Evolutionary conservation across 148 eudicot genomes (phyloP).

Genomic region (Rhododendron vialii): DNA sequence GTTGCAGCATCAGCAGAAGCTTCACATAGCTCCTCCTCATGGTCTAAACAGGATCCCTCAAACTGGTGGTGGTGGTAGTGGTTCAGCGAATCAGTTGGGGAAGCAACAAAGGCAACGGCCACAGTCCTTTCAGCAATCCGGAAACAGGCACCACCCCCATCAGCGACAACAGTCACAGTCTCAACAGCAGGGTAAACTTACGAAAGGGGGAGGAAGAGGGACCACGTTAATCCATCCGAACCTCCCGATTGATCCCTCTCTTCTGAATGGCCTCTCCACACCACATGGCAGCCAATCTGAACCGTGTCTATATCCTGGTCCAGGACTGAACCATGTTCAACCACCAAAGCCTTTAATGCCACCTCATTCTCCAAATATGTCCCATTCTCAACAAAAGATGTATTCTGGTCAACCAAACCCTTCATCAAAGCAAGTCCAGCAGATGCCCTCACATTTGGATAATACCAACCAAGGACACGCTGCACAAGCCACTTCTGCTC

Average conservation of each 20-base stretch:
- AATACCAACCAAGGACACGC: conserved; percentile 37
- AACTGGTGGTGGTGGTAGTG: conserved; percentile 32
- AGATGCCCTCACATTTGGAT: conserved; percentile 43
- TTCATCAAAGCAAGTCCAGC: conserved; percentile 49
- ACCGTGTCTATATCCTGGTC: conserved; percentile 35
- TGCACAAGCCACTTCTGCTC: conserved; percentile 29
- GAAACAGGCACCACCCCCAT: conserved; percentile 66
- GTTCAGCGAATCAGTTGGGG: conserved; percentile 41
- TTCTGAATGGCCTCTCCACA: conserved; percentile 49
- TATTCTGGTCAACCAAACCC: conserved; percentile 34
- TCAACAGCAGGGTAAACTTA: conserved; percentile 44
- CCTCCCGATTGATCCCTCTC: conserved; percentile 42
- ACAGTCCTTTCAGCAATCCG: conserved; percentile 45
- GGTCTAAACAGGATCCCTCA: conserved; percentile 48
- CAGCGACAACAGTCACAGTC: conserved; percentile 58
- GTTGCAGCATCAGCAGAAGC: conserved; percentile 62
- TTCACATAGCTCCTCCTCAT: conserved; percentile 42
- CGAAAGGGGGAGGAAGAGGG: conserved; percentile 70
- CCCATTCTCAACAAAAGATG: conserved; percentile 42
- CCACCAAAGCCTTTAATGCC: conserved; percentile 37
- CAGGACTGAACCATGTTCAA: conserved; percentile 35
- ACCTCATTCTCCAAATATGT: conserved; percentile 14
- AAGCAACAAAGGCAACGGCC: conserved; percentile 52
- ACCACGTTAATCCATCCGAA: conserved; percentile 51
- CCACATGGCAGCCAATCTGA: conserved; percentile 43